Base-by-base conservation (phyloP, 371 early-diverging fungal genomes). In the Mortierella sp. region DNA sequence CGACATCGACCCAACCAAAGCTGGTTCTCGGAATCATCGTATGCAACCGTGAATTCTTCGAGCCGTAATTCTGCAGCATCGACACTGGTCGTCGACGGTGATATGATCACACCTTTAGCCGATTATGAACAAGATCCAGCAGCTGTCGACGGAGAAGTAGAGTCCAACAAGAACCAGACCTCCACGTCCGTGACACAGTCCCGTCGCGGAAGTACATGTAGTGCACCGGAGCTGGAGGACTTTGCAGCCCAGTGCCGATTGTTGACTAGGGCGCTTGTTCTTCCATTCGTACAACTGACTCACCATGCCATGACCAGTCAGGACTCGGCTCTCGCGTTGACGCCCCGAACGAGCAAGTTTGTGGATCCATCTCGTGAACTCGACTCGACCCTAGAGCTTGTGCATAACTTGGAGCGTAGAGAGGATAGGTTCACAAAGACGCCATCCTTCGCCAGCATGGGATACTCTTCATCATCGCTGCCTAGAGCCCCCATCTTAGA, bases 221-320 rank as follows among this genome's bases (percentile, higher is more conserved):
- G 43, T 12, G 19, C 76, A 30, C 76, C 81, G n/a, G 79, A 79
- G 12, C 44, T 80, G 46, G 79, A 80, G 42, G 79, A 80, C 51
- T 80, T 80, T 63, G 70, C 79, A 24, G 75, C 79, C 7, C 81
- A 80, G 47, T 80, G 81, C 43, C 70, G 81, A 42, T 42, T 80
- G 51, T 44, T 80, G 60, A 80, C 81, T 0, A 49, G 70, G 34
- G 79, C 81, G 2, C 49, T 80, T 19, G 71, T 80, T 6, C 64
- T 80, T 21, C 81, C 81, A 4, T 80, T 80, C 50, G 60, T 80
- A 24, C 79, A 79, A 50, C 46, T 79, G 52, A 80, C 81, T 1
- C 79, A 80, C 43, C 75, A 65, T 50, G 79, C 79, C 12, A 80
- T 80, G 81, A 73, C 79, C n/a, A 79, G 79, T 34, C 79, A 80